Evolutionary conservation across 768 basidiomycete genomes (phyloP).

Genomic region (Suillus subalutaceus): DNA sequence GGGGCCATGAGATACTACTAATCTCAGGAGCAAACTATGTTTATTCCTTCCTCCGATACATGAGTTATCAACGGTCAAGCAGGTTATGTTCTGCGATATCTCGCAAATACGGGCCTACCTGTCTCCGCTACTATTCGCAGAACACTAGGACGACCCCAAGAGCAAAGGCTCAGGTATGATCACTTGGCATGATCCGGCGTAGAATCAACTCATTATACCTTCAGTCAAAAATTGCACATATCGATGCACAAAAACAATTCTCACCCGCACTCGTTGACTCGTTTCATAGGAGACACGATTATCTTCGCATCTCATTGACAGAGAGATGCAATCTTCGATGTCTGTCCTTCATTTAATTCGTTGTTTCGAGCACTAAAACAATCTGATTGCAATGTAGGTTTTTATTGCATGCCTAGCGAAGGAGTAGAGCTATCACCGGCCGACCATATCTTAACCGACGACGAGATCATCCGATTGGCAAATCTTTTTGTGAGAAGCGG

Average conservation of each 20-base stretch:
- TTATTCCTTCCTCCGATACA: not conserved
- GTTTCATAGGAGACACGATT: constrained; percentile 73
- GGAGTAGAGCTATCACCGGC: constrained; percentile 76
- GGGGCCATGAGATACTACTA: not conserved
- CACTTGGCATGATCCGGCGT: not conserved
- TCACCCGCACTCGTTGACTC: constrained; percentile 65
- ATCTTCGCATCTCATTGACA: constrained; percentile 86
- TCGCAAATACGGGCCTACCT: not conserved
- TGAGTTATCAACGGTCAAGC: not conserved
- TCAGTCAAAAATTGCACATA: constrained; percentile 48
- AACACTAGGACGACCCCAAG: constrained; percentile 17
- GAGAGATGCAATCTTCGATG: constrained; percentile 90
- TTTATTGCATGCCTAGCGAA: constrained; percentile 89
- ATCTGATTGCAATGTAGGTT: constrained; percentile 49
- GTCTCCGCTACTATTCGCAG: constrained; percentile 5
- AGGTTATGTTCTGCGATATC: not conserved
- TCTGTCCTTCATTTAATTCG: constrained; percentile 32
- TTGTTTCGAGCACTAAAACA: not conserved
- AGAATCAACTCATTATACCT: not conserved
- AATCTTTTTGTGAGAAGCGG: constrained; percentile 79
- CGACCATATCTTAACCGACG: constrained; percentile 69
- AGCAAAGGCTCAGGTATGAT: constrained; percentile 25
- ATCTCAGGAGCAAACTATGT: not conserved
- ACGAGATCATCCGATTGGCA: constrained; percentile 75
- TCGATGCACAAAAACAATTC: constrained; percentile 51